phyloP scores from a whole-genome alignment of 2,329 filamentous ascomycete genomes.

The Alternaria novae-zelandiae region DNA sequence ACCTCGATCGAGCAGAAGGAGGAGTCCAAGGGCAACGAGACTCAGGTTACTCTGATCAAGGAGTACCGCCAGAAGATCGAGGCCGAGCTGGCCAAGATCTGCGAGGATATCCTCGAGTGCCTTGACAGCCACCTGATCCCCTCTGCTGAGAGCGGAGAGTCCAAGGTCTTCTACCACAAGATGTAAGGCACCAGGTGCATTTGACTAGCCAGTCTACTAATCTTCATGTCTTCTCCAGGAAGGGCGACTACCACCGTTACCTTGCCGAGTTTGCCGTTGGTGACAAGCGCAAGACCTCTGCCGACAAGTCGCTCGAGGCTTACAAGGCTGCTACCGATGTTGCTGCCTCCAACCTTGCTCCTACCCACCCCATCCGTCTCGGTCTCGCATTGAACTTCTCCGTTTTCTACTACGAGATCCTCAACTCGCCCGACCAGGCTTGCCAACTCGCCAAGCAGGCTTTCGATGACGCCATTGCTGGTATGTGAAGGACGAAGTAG shows the following conservation, averaged over 20 bases:
- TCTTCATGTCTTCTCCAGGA: slow-evolving; percentile 64
- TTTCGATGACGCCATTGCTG: slow-evolving; percentile 94
- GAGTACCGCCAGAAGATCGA: slow-evolving; percentile 99
- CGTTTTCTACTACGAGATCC: slow-evolving; percentile 99
- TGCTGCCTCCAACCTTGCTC: slow-evolving; percentile 84
- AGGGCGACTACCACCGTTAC: slow-evolving; percentile 99
- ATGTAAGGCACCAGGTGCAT: slow-evolving; percentile 66
- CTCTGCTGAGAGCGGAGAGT: slow-evolving; percentile 93
- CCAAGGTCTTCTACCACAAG: slow-evolving; percentile 99
- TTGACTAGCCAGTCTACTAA: slow-evolving; percentile 18
- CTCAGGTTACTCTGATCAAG: slow-evolving; percentile 90
- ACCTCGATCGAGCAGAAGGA: slow-evolving; percentile 99
- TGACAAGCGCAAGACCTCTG: slow-evolving; percentile 93
- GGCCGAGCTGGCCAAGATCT: slow-evolving; percentile 94
- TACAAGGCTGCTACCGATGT: slow-evolving; percentile 96
- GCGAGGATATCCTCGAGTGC: slow-evolving; percentile 94
- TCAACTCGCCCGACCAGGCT: slow-evolving; percentile 97
- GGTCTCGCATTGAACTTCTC: slow-evolving; percentile 95
- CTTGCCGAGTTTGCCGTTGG: slow-evolving; percentile 95
- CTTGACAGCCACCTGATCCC: slow-evolving; percentile 93
- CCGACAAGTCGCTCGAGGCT: slow-evolving; percentile 92
- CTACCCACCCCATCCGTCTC: slow-evolving; percentile 91
- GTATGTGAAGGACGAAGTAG: slow-evolving; percentile 51
- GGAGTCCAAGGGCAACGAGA: slow-evolving; percentile 96
- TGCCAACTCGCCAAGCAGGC: slow-evolving; percentile 97